phyloP scores from a whole-genome alignment of 1,284 basidiomycete genomes.

The Apiotrichum veenhuisii region DNA sequence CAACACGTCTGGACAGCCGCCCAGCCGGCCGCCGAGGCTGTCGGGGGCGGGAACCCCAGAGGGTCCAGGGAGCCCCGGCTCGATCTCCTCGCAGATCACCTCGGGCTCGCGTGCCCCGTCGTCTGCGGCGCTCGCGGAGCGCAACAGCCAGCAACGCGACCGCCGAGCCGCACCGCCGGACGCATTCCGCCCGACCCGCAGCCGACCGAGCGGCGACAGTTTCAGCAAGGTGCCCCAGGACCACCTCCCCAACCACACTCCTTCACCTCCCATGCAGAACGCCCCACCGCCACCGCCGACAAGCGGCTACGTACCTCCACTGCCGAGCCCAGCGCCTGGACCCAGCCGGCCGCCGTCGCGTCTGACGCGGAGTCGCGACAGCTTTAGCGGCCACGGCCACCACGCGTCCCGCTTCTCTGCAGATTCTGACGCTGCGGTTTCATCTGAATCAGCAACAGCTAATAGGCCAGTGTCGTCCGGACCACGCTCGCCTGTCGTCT shows the following conservation, averaged over 20 bases:
- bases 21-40: not conserved
- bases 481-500: not conserved
- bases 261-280: not conserved
- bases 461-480: too few species aligned
- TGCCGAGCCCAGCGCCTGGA: not conserved
- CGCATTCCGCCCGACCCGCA: slow-evolving; percentile 47
- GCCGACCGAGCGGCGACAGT: slow-evolving; percentile 1
- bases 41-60: not conserved
- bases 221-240: not conserved
- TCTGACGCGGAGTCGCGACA: slow-evolving; percentile 35
- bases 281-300: slow-evolving; percentile 19
- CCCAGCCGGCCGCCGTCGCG: slow-evolving; percentile 22
- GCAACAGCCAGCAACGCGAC: slow-evolving; percentile 1
- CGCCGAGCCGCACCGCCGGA: slow-evolving; percentile 45
- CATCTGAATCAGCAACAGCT: not conserved
- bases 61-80: slow-evolving; percentile 15
- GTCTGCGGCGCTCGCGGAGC: slow-evolving; percentile 33
- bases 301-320: not conserved
- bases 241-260: not conserved
- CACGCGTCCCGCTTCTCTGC: slow-evolving; percentile 37
- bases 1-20: not conserved
- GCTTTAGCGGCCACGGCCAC: slow-evolving; percentile 21
- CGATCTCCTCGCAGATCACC: slow-evolving; percentile 12
- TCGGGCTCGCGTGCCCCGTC: not conserved
- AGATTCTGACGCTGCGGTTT: slow-evolving; percentile 40